Evolutionary conservation across 805 yeast genomes (phyloP), one percentile per base, ranked within the genome.

Genomic region (Yamadazyma sp.): DNA sequence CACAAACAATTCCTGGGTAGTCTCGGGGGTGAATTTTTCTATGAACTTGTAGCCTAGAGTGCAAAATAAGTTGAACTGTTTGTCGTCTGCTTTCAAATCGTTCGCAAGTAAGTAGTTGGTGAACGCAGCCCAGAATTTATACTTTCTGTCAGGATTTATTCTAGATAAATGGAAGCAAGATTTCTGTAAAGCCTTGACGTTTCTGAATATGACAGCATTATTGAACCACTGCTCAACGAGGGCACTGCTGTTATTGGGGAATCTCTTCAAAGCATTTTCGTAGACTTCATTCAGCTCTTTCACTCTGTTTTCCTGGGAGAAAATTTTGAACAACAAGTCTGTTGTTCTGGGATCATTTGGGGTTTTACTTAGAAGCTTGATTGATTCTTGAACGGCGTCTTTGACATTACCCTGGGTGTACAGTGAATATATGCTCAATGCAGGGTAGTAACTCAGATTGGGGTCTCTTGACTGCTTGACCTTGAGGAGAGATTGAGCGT

Each of bases 1-100:
- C 2, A 87, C 75, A 46, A 64, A 86, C 2, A 73, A 60, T 42
- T 89, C 95, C 48, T 87, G 95, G 6, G 82, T 76, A 14, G 68
- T 64, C 27, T 63, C 47, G 1, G 91, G 86, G 29, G 64, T 62
- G 12, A 72, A 53, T n/a, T 59, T 58, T 19, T 73, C 78, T 19
- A 84, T 54, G 45, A 82, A 54, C 46, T 81, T 77, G 41, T 70
- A 50, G 0, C 88, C 90, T 22, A 88, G 60, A 41, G 71, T 64
- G 1, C 86, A 81, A 42, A 77, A 77, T 25, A 88, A 58, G 25
- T 55, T 62, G 34, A 53, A 50, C 46, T 80, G 84, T 39, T 74
- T 65, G 0, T 62, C 66, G 32, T 45, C 56, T 5, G 17, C 15
- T 22, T 17, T 35, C 1, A 53, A 38, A 3, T 49, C 44, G 1